These are phyloP conservation scores for Epichloe gansuensis DNA, from an alignment of 2,329 filamentous ascomycete genomes.

Conservation along the genomic window DNA sequence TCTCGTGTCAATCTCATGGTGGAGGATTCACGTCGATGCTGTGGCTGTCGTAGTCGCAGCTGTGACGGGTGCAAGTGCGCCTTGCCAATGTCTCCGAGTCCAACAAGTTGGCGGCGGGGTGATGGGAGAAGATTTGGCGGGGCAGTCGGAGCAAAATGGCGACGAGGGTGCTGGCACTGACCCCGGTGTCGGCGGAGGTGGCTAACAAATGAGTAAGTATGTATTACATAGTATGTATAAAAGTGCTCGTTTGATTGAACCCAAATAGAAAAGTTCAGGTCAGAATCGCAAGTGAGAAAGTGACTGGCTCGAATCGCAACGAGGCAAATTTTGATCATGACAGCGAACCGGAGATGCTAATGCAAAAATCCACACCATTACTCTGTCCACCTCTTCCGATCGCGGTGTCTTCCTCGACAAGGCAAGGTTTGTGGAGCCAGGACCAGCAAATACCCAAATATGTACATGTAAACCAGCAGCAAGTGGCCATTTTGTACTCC, in stretches of 20 bases:
- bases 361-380: neutral
- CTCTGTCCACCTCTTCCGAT: neutral
- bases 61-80: conserved; percentile 1
- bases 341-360: neutral
- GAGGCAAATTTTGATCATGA: neutral
- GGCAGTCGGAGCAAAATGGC: conserved; percentile 3
- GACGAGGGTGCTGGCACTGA: neutral
- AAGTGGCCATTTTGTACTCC: neutral
- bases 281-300: no score
- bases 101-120: conserved; percentile 2
- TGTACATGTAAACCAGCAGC: neutral
- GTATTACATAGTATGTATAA: no score
- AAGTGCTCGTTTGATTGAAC: no score
- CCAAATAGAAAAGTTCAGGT: no score
- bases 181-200: neutral
- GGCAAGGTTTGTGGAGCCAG: neutral
- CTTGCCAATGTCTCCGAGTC: neutral
- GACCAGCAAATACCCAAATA: neutral
- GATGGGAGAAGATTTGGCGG: conserved; percentile 6
- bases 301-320: no score
- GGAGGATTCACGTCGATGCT: conserved; percentile 20
- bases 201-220: neutral
- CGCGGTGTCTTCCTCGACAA: neutral
- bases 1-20: conserved; percentile 52
- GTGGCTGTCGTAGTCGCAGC: conserved; percentile 11